phyloP scores from a whole-genome alignment of 805 yeast species.

The Sugiyamaella qingdaonensis region DNA sequence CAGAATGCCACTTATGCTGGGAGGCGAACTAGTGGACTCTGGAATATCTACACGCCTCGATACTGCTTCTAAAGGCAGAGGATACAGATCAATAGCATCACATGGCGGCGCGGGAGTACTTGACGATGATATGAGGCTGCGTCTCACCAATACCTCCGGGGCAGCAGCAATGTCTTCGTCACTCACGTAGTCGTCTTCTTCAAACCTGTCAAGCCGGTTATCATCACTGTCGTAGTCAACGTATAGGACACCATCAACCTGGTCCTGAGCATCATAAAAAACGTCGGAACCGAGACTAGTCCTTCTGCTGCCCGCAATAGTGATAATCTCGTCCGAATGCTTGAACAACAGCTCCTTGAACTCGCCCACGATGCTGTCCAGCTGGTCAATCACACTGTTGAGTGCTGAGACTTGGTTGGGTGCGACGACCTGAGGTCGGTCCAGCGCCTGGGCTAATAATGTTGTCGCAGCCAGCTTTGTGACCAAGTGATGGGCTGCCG shows the following conservation, averaged over 20 bases:
- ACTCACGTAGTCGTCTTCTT: constrained; percentile 19
- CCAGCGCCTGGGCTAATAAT: not conserved
- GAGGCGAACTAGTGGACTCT: constrained; percentile 62
- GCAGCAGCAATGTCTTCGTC: constrained; percentile 15
- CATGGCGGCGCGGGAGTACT: constrained; percentile 9
- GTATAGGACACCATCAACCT: constrained; percentile 21
- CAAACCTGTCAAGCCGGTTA: not conserved
- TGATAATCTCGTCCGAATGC: not conserved
- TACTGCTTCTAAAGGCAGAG: constrained; percentile 52
- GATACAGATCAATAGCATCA: constrained; percentile 44
- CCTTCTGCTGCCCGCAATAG: constrained; percentile 8
- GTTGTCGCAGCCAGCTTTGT: not conserved
- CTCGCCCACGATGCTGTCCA: constrained; percentile 6
- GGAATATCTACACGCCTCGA: constrained; percentile 55
- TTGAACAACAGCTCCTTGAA: not conserved
- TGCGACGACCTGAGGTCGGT: not conserved
- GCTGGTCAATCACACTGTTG: constrained; percentile 6
- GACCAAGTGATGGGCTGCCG: not conserved
- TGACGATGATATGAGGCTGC: constrained; percentile 5
- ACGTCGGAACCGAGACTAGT: constrained; percentile 21
- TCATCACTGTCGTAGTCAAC: constrained; percentile 19
- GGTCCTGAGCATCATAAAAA: constrained; percentile 21
- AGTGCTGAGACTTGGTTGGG: not conserved
- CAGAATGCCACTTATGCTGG: constrained; percentile 71
- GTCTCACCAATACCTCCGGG: constrained; percentile 5